Conservation (phyloP, 2,329 filamentous ascomycete genomes). For the Aspergillus piperis region DNA sequence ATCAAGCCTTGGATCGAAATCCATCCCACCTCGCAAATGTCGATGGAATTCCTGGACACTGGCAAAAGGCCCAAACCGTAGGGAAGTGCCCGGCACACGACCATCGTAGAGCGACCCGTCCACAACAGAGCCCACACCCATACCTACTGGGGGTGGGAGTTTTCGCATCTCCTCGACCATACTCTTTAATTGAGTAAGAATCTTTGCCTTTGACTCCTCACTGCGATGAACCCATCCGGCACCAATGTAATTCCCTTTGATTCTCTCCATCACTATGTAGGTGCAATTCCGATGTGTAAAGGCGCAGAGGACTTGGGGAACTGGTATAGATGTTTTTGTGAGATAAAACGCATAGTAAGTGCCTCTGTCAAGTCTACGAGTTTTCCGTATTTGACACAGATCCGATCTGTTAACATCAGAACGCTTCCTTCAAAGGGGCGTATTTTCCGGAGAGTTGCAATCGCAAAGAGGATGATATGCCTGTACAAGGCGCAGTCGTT, state of each 20-base stretch:
- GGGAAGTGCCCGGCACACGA: slow-evolving; percentile 28
- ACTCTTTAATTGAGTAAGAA: slow-evolving; percentile 35
- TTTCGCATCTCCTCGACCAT: slow-evolving; percentile 34
- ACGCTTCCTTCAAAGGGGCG: slow-evolving; percentile 27
- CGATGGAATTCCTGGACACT: slow-evolving; percentile 40
- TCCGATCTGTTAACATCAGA: slow-evolving; percentile 29
- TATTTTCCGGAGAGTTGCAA: slow-evolving; percentile 23
- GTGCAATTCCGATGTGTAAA: slow-evolving; percentile 33
- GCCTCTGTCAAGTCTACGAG: slow-evolving; percentile 35
- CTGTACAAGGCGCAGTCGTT: slow-evolving; percentile 21
- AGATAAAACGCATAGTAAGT: slow-evolving; percentile 39
- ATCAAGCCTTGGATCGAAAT: slow-evolving; percentile 28
- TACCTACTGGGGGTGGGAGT: slow-evolving; percentile 27
- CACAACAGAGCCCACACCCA: slow-evolving; percentile 33
- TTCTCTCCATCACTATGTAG: slow-evolving; percentile 46
- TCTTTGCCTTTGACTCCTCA: slow-evolving; percentile 35
- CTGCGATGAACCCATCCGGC: slow-evolving; percentile 32
- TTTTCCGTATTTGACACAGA: slow-evolving; percentile 39
- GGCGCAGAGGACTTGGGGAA: slow-evolving; percentile 41
- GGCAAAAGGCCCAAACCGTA: slow-evolving; percentile 35
- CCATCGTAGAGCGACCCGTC: slow-evolving; percentile 37
- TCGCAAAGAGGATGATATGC: slow-evolving; percentile 24
- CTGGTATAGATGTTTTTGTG: slow-evolving; percentile 42
- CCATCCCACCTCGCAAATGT: slow-evolving; percentile 35
- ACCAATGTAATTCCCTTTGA: slow-evolving; percentile 40